Base-by-base conservation (phyloP, 1,284 basidiomycete genomes). In the Puccinia sorghi region DNA sequence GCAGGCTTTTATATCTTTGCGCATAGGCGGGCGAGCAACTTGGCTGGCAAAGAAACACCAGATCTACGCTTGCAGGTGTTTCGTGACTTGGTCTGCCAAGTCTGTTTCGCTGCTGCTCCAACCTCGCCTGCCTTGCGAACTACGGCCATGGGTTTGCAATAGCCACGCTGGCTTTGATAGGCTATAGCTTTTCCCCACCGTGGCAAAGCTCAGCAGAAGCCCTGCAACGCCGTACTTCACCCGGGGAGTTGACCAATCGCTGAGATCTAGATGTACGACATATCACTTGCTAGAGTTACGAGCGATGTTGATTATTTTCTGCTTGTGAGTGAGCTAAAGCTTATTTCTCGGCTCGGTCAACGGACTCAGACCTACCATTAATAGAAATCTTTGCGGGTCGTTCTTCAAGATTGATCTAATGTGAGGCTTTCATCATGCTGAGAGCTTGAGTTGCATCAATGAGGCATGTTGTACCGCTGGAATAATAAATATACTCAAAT, bases 1-100 rank as follows among this genome's bases (percentile, higher is more conserved):
- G 41, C 61, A 64, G 41, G 8, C 37, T 64, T 25, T 43, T 64
- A 46, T 46, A 64, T 64, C 41, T 43, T 64, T 43, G 6, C n/a
- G 46, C 13, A 5, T 13, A 25, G 37, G 39, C 20, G 61, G 46
- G 61, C 22, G 32, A 20, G 20, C 2, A n/a, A 37, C 20, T 39
- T 32, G 59, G 59, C 25, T 17, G 17, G 7, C 3, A n/a, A 20
- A 39, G 15, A 61, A 61, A 61, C 17, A 39, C 59, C 20, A 52
- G 37, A 41, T 2, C 43, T 37, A 39, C 32, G 59, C 41, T 46
- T 13, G 9, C n/a, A 25, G 25, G 0, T 11, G 61, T 25, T 25
- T 13, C 39, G 7, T n/a, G 25, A 2, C n/a, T 46, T 15, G 37
- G 46, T n/a, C n/a, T 7, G 37, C 15, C 20, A 64, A 64, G 37